Evolutionary conservation across 2,329 filamentous ascomycete species (phyloP).

Genomic region (Cercospora citrullina): DNA sequence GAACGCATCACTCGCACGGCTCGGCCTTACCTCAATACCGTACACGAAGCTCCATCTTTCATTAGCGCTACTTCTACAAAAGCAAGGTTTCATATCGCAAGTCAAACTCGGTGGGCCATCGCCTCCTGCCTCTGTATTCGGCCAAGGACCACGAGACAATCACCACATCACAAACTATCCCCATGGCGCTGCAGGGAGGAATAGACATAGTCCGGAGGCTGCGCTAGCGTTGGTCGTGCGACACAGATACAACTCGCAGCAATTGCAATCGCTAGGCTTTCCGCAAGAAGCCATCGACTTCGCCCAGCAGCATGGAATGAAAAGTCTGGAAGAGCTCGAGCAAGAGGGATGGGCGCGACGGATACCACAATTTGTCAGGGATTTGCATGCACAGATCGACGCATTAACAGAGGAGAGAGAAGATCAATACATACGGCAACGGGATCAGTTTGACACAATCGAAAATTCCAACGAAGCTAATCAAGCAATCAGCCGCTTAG

Average conservation of each 20-base stretch:
- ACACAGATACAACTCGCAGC: conserved; percentile 22
- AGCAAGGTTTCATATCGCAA: conserved; percentile 76
- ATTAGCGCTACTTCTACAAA: conserved; percentile 74
- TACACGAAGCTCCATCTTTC: conserved; percentile 78
- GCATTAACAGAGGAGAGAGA: conserved; percentile 21
- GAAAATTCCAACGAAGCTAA: neutral
- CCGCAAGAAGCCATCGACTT: conserved; percentile 31
- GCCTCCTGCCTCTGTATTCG: conserved; percentile 49
- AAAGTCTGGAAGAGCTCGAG: conserved; percentile 30
- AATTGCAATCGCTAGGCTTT: conserved; percentile 28
- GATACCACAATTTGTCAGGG: conserved; percentile 27
- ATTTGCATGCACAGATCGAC: conserved; percentile 23
- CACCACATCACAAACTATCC: conserved; percentile 33
- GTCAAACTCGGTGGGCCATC: conserved; percentile 71
- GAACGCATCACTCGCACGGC: conserved; percentile 80
- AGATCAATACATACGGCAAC: conserved; percentile 14
- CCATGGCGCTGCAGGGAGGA: conserved; percentile 29
- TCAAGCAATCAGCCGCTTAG: conserved; percentile 10
- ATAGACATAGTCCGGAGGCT: conserved; percentile 29
- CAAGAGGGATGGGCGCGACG: conserved; percentile 31
- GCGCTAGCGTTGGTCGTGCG: conserved; percentile 33
- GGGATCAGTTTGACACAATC: conserved; percentile 4
- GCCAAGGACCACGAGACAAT: conserved; percentile 34
- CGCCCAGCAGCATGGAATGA: conserved; percentile 26
- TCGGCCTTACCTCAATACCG: conserved; percentile 80